Evolutionary conservation across 2,329 filamentous ascomycete species (phyloP), one percentile per base, ranked within the genome.

Genomic region (Paraconiothyrium brasiliense): DNA sequence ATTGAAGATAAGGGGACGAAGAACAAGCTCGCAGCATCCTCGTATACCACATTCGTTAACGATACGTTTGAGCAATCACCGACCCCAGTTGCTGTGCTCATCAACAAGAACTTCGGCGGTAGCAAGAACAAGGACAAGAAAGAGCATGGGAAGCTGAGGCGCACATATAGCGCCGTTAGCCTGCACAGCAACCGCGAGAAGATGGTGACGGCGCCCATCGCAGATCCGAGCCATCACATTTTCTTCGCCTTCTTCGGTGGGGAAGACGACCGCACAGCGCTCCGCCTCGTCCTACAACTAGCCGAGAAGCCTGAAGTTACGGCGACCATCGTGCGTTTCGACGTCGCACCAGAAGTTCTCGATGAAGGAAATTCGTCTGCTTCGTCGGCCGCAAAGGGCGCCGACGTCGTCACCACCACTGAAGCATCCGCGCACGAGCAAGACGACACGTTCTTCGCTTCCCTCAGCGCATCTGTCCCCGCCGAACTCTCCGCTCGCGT

Each of bases 201-300:
- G 11, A 80, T 85, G 0, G 79, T 85, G 22, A 81, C 85, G 54
- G 73, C 73, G 0, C 87, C 90, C 0, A 84, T 89, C 5, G 82
- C 84, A 6, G 87, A 92, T 70, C 89, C 89, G 63, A 89, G 87
- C 39, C 93, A 97, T 74, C 93, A 94, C 74, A 85, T 98, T 67
- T 94, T 97, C 75, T 84, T 97, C 57, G 91, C 94, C 0, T 98
- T 93, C 79, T 89, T 97, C 61, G 94, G 94, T 20, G 92, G 92
- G 9, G 81, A 84, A 1, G 95, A 99, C 72, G 94, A 97, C 72
- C 86, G 88, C 8, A 87, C 90, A 4, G 94, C 93, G 0, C 84
- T 98, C 0, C 85, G 89, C 1, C 87, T 98, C 27, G 90, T 94
- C 3, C 84, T 98, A 3, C 94, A 97, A 72, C 85, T 99, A 0